Conservation (phyloP, 495 filamentous ascomycete species). For the Xanthoparmelia taractica region DNA sequence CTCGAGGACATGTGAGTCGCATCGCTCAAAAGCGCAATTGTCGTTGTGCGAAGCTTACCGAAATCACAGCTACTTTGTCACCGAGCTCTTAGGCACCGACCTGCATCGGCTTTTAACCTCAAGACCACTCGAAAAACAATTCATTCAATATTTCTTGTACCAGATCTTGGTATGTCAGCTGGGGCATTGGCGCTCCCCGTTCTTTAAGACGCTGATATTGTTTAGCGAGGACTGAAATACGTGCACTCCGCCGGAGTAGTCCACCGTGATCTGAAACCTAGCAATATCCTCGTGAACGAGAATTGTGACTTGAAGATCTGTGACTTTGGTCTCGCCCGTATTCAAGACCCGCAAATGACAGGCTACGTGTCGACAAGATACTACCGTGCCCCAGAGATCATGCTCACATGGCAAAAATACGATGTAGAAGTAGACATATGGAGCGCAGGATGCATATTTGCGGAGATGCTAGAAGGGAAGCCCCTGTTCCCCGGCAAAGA, state of each 20-base stretch:
- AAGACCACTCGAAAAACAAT: conserved; percentile 94
- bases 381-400: conserved; percentile 97
- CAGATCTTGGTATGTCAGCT: conserved; percentile 74
- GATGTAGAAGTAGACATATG: conserved; percentile 99
- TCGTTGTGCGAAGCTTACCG: conserved; percentile 30
- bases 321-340: conserved; percentile 94
- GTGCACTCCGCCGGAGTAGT: conserved; percentile 98
- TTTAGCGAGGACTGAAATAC: conserved; percentile 92
- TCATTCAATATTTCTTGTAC: conserved; percentile 99
- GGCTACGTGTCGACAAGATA: conserved; percentile 98
- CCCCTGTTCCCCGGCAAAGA: conserved; percentile 98
- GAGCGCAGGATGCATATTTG: conserved; percentile 98
- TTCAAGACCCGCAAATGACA: conserved; percentile 99
- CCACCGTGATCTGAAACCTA: conserved; percentile 93
- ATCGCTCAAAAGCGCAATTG: neutral
- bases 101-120: conserved; percentile 93
- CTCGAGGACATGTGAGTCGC: conserved; percentile 87
- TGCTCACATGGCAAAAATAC: conserved; percentile 99
- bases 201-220: neutral
- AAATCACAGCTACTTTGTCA: conserved; percentile 79
- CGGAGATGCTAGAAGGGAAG: conserved; percentile 98
- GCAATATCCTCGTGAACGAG: conserved; percentile 98
- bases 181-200: neutral
- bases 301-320: conserved; percentile 99
- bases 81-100: conserved; percentile 93